Evolutionary conservation across 495 filamentous ascomycete genomes (phyloP).

Genomic region (Cairneyella variabilis): DNA sequence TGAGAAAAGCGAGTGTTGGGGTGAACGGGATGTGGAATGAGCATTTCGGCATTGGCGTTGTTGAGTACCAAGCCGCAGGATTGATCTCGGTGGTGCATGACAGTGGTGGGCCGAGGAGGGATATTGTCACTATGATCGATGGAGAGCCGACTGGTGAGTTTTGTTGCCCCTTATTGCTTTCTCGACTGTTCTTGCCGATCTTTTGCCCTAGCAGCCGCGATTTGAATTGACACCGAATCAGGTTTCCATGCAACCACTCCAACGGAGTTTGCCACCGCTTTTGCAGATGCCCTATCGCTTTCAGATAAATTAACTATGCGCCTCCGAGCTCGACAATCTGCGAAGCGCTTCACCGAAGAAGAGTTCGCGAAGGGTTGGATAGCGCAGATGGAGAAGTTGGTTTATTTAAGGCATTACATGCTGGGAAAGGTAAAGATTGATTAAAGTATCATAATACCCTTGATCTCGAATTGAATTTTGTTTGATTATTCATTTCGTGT

Average conservation of each 20-base stretch:
- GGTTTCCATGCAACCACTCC: conserved; percentile 81
- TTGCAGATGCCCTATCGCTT: conserved; percentile 69
- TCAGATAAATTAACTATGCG: conserved; percentile 64
- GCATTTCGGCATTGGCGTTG: conserved; percentile 97
- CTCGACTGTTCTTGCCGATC: not conserved
- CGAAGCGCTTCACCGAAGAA: conserved; percentile 81
- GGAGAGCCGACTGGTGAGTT: conserved; percentile 65
- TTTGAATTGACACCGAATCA: too few species aligned
- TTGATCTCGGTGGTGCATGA: conserved; percentile 88
- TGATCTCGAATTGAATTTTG: too few species aligned
- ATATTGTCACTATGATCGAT: conserved; percentile 81
- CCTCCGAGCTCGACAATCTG: conserved; percentile 66
- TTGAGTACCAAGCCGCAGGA: conserved; percentile 96
- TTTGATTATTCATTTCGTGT: too few species aligned
- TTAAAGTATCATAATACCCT: too few species aligned
- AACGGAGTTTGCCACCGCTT: conserved; percentile 72
- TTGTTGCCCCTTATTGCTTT: conserved; percentile 2
- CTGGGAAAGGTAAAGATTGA: too few species aligned
- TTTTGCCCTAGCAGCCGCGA: too few species aligned
- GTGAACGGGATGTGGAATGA: conserved; percentile 99
- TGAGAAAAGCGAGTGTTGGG: conserved; percentile 70
- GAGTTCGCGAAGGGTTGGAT: conserved; percentile 78
- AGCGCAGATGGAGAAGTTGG: conserved; percentile 63
- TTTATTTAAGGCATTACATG: conserved; percentile 52
- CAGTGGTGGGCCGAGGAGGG: conserved; percentile 84